A percentile compares a stretch with the other conserved stretches of the same genome.
These are phyloP conservation scores for Amanita subjunquillea DNA, from an alignment of 768 basidiomycete species.

Conservation along the genomic window DNA sequence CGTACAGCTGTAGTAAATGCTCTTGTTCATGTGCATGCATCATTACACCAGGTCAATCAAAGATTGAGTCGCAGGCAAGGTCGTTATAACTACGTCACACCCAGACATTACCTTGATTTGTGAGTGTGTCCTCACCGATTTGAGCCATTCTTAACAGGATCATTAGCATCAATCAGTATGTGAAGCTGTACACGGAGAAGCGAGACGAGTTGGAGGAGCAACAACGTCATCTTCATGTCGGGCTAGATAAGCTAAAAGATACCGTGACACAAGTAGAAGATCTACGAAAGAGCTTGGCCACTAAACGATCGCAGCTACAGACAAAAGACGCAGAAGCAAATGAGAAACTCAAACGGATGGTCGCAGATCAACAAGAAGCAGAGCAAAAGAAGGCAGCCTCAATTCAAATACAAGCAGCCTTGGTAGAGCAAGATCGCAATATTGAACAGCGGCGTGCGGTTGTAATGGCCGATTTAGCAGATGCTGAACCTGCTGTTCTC, in stretches of 20 bases:
- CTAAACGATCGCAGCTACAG: conserved; percentile 86
- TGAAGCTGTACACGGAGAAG: conserved; percentile 90
- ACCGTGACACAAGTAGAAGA: conserved; percentile 98
- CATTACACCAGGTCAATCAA: conserved; percentile 82
- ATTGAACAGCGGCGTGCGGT: conserved; percentile 83
- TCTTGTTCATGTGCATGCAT: conserved; percentile 84
- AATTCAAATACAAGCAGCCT: conserved; percentile 88
- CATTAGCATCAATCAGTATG: conserved; percentile 90
- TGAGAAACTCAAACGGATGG: conserved; percentile 96
- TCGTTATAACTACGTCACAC: conserved; percentile 94
- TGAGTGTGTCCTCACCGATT: conserved; percentile 33
- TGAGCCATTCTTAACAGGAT: conserved; percentile 5
- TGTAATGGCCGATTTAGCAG: conserved; percentile 92
- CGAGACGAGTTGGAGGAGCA: conserved; percentile 97
- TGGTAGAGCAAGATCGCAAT: conserved; percentile 82
- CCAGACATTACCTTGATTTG: conserved; percentile 98
- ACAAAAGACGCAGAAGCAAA: conserved; percentile 94
- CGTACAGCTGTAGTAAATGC: conserved; percentile 90
- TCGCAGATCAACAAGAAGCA: conserved; percentile 96
- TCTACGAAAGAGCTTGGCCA: conserved; percentile 87
- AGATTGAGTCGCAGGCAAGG: conserved; percentile 87
- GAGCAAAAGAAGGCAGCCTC: conserved; percentile 97
- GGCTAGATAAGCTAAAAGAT: conserved; percentile 90
- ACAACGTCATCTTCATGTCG: conserved; percentile 96
- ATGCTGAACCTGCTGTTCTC: conserved; percentile 93